Evolutionary conservation across 352 stramenopile species (phyloP).

Genomic region (Phytophthora europaea): DNA sequence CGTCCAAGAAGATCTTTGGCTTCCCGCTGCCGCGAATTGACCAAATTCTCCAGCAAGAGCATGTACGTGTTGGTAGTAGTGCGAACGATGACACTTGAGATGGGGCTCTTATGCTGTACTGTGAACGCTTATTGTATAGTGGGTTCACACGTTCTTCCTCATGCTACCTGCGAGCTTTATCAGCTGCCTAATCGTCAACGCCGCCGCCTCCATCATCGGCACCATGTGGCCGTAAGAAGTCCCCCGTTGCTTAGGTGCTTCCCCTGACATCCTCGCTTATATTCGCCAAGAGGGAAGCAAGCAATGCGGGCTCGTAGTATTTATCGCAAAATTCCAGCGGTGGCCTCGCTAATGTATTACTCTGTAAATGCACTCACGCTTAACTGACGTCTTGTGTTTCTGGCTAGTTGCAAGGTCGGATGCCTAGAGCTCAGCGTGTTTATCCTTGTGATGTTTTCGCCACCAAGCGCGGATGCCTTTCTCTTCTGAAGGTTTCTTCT

Average conservation of each 20-base stretch:
- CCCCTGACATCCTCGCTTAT: constrained; percentile 11
- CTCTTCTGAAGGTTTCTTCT: constrained; percentile 14
- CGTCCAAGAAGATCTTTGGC: constrained; percentile 74
- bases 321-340: constrained; percentile 37
- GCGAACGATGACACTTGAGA: background rate
- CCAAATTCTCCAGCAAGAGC: constrained; percentile 80
- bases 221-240: constrained; percentile 76
- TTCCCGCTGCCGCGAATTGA: constrained; percentile 65
- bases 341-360: constrained; percentile 41
- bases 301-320: constrained; percentile 26
- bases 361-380: constrained; percentile 39
- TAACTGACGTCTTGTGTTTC: constrained; percentile 2
- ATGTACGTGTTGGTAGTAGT: constrained; percentile 47
- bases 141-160: constrained; percentile 83
- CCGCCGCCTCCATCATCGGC: constrained; percentile 73
- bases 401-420: background rate
- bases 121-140: constrained; percentile 46
- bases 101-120: background rate
- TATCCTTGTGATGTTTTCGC: constrained; percentile 34
- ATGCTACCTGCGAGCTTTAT: constrained; percentile 85
- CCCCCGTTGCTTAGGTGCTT: constrained; percentile 20
- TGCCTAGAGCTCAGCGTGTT: constrained; percentile 26
- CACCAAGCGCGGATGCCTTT: constrained; percentile 35
- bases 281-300: constrained; percentile 17
- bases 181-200: constrained; percentile 86